Evolutionary conservation across 371 early-diverging fungal species (phyloP), one percentile per base, ranked within the genome.

Genomic region (Rhizopus stolonifer): DNA sequence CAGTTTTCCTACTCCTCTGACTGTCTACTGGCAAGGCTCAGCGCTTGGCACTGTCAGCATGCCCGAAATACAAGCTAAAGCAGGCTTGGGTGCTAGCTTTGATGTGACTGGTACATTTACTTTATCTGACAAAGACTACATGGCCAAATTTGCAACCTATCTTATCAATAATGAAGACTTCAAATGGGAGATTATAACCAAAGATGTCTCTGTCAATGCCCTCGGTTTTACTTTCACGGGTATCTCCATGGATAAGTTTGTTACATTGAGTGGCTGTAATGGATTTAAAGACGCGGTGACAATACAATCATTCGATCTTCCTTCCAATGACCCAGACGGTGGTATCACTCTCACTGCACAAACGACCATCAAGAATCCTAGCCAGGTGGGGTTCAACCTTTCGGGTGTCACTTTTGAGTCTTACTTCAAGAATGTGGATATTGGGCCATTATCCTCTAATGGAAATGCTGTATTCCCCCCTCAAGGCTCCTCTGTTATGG

Each of bases 111-210:
- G 77, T 47, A 58, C 52, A 26, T 81, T 82, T 56, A 64, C 70
- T 21, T 58, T 84, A 23, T 42, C 66, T 6, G 70, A 84, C 29
- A 39, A 61, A 1, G 56, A 62, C 23, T 67, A 61, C 22, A 81
- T 82, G 69, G 62, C 72, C 25, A 65, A 69, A 25, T 84, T 84
- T 56, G 58, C 82, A 7, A 58, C 64, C 32, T 78, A 67, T 57
- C 63, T 84, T 78, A 76, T 84, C 58, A 79, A 80, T 56, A 70
- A 79, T 44, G 58, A 77, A 24, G 39, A 65, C 18, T 84, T 84
- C 50, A 52, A 69, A 2, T 84, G 85, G 85, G 75, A 81, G 23
- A 80, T 84, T n/a, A 57, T 56, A 8, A 67, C 77, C 11, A 62
- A 60, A 19, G 60, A 57, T 46, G 77, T 84, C 23, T 66, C 73